Evolutionary conservation across 352 stramenopile genomes (phyloP).

Genomic region (Globisporangium megalacanthum): DNA sequence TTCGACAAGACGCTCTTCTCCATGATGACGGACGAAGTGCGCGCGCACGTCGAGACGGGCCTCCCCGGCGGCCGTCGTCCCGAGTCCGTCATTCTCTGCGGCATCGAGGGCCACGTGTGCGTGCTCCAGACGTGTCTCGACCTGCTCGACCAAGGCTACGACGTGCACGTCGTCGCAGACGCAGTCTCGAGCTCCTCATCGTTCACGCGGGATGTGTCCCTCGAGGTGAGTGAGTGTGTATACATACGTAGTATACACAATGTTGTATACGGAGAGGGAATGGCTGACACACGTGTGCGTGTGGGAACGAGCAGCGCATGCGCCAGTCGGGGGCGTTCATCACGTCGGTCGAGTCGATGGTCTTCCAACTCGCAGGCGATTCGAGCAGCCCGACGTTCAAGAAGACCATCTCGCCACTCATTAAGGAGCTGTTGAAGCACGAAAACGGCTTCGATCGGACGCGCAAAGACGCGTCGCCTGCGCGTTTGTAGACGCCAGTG

Average conservation of each 20-base stretch:
- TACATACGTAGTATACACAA: background rate
- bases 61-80: slow-evolving; percentile 24
- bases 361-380: slow-evolving; percentile 93
- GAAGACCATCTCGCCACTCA: slow-evolving; percentile 89
- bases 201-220: slow-evolving; percentile 89
- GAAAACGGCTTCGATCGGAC: slow-evolving; percentile 51
- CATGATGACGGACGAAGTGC: slow-evolving; percentile 95
- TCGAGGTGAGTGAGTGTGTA: slow-evolving; percentile 46
- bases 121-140: slow-evolving; percentile 96
- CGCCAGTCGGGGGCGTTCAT: slow-evolving; percentile 91
- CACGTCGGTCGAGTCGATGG: slow-evolving; percentile 93
- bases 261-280: no score
- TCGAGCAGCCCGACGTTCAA: slow-evolving; percentile 91
- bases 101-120: slow-evolving; percentile 95
- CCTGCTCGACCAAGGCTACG: slow-evolving; percentile 92
- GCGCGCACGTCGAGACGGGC: slow-evolving; percentile 53
- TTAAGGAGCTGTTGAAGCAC: slow-evolving; percentile 88
- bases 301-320: slow-evolving; percentile 67
- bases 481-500: slow-evolving; percentile 5
- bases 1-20: slow-evolving; percentile 99
- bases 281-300: background rate
- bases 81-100: slow-evolving; percentile 92
- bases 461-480: background rate
- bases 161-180: slow-evolving; percentile 97
- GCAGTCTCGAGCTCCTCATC: slow-evolving; percentile 88